Evolutionary conservation across 345 rosid species (phyloP).

Genomic region (Punica granatum): DNA sequence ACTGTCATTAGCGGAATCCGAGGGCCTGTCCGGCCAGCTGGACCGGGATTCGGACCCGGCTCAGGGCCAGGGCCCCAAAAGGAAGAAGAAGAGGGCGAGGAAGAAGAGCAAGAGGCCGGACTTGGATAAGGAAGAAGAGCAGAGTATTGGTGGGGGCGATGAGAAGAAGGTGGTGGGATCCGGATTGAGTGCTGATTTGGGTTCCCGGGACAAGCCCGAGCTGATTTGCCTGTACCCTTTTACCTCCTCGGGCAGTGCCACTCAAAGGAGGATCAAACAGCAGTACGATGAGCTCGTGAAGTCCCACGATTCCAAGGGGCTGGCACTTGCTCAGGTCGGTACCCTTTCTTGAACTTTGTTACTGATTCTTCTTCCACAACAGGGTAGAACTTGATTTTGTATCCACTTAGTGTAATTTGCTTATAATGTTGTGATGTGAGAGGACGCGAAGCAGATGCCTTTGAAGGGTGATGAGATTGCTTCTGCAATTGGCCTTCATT

Average conservation of each 20-base stretch:
- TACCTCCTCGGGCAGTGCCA: slow-evolving; percentile 75
- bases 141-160: too few species aligned
- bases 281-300: slow-evolving; percentile 74
- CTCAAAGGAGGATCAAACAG: slow-evolving; percentile 91
- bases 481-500: not conserved
- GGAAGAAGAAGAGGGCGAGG: slow-evolving; percentile 39
- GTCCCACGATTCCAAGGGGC: slow-evolving; percentile 54
- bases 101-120: slow-evolving; percentile 38
- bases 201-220: slow-evolving; percentile 14
- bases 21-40: too few species aligned
- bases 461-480: not conserved
- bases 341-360: too few species aligned
- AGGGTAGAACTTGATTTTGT: too few species aligned
- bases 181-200: too few species aligned
- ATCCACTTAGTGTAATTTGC: not conserved
- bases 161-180: too few species aligned
- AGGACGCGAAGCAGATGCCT: not conserved
- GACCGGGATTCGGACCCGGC: too few species aligned
- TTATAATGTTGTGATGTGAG: not conserved
- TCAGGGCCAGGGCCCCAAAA: too few species aligned
- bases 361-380: too few species aligned
- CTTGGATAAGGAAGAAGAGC: not conserved
- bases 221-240: slow-evolving; percentile 72
- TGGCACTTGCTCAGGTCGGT: slow-evolving; percentile 83
- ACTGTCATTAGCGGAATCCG: too few species aligned